Conservation (phyloP, 345 rosid species). For the Balakata baccata region DNA sequence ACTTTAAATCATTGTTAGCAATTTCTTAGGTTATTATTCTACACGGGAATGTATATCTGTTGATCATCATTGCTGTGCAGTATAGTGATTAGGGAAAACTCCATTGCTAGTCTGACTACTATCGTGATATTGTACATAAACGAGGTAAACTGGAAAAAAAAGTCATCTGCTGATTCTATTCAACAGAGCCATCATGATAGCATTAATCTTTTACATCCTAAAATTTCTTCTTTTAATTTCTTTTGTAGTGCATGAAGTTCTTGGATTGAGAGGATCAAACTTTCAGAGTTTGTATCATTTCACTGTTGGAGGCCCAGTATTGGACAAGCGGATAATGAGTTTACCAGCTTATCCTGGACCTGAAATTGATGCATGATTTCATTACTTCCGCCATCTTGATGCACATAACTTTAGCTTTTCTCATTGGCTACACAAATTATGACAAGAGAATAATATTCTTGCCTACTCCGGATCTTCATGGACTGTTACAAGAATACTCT, state of each 20-base stretch:
- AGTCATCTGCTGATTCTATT: background rate
- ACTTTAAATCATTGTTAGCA: background rate
- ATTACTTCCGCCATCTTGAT: background rate
- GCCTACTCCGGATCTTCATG: too few relatives aligned
- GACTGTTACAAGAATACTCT: too few relatives aligned
- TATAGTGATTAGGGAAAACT: too few relatives aligned
- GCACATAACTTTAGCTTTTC: background rate
- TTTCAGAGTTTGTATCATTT: slow-evolving; percentile 87
- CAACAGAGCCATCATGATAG: background rate
- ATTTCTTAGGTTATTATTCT: background rate
- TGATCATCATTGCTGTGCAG: too few relatives aligned
- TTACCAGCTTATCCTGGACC: slow-evolving; percentile 93
- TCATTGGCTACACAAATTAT: background rate
- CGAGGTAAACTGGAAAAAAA: background rate
- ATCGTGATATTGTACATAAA: too few relatives aligned
- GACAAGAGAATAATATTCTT: too few relatives aligned
- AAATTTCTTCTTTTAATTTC: background rate
- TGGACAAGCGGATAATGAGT: slow-evolving; percentile 85
- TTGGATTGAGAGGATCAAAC: slow-evolving; percentile 56
- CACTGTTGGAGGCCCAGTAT: slow-evolving; percentile 73
- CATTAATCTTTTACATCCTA: background rate
- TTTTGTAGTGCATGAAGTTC: slow-evolving; percentile 63
- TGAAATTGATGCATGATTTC: slow-evolving; percentile 43
- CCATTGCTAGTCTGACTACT: too few relatives aligned
- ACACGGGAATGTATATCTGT: background rate